Base-by-base conservation (phyloP, 2,329 filamentous ascomycete species). In the Boeremia lycopersici region DNA sequence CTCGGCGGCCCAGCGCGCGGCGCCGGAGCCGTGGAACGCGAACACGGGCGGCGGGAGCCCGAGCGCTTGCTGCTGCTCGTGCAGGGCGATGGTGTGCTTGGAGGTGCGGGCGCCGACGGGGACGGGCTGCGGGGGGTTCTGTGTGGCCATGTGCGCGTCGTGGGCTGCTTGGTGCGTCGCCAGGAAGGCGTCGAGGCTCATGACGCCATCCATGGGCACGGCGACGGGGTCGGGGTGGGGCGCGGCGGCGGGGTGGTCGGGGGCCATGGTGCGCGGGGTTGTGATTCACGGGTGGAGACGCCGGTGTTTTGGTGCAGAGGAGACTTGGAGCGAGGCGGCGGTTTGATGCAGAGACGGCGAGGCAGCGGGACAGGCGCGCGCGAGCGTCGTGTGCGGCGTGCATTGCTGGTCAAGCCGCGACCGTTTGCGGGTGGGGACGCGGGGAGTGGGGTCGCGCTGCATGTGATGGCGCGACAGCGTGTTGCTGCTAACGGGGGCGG, bases 1-100 rank as follows among this genome's bases (percentile, higher is more conserved):
- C 17, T 49, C 62, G 1, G 61, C 67, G 25, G 29, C 47, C 65
- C 68, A 73, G 6, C 68, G 63, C 5, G 46, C 28, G 0, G 39
- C 36, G 12, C 51, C 42, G 39, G 51, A 39, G 3, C 64, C 64
- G 0, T 28, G 19, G 35, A 57, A 71, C 0, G 39, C 57, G 49
- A 69, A 69, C 1, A 56, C 25, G 0, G 71, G 71, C n/a, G 60
- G 56, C 3, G 57, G 50, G 4, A 69, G 59, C 3, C 54, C 64
- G 12, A 69, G 61, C 1, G 56, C 59, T 34, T 73, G 71, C 48
- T 54, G 58, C 45, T 65, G 67, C 9, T 70, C 62, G 33, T 72
- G 50, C 0, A 74, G 57, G 1, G 50, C n/a, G 15, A 61, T 46
- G 6, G 48, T 65, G 41, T 64, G 41, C 12, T 52, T 56, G 13